Conservation (phyloP, 2,329 filamentous ascomycete species). For the Harringtonia aguacate region DNA sequence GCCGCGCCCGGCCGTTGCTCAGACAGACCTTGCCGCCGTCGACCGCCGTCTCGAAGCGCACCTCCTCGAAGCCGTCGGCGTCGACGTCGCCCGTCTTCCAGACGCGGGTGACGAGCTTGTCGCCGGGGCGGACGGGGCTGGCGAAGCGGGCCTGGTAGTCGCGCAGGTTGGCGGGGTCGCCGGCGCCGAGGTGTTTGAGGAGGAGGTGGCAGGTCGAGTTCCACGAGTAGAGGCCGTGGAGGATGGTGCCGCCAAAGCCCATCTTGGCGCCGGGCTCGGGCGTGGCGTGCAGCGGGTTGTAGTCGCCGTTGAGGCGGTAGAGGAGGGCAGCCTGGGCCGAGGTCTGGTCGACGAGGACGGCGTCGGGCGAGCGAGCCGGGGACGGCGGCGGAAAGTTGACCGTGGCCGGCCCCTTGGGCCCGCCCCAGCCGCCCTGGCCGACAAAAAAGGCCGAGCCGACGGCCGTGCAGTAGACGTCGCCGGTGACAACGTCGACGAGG, state of each 20-base stretch:
- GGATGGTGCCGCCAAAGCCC: conserved; percentile 83
- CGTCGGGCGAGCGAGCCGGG: conserved; percentile 59
- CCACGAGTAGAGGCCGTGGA: conserved; percentile 84
- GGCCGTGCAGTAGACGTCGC: conserved; percentile 61
- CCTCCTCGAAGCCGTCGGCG: conserved; percentile 70
- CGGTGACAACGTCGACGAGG: conserved; percentile 58
- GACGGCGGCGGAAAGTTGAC: conserved; percentile 68
- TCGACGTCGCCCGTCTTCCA: conserved; percentile 77
- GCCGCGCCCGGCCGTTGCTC: conserved; percentile 74
- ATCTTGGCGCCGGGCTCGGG: conserved; percentile 79
- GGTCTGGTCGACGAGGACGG: conserved; percentile 58
- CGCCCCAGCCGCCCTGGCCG: conserved; percentile 72
- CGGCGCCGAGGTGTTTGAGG: conserved; percentile 61
- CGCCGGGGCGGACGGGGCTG: conserved; percentile 71
- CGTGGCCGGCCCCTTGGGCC: conserved; percentile 77
- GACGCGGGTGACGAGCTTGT: conserved; percentile 70
- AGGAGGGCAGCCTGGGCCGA: conserved; percentile 61
- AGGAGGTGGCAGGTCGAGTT: conserved; percentile 68
- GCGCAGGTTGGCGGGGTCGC: conserved; percentile 70
- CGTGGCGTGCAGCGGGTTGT: conserved; percentile 84
- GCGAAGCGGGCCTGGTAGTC: conserved; percentile 87
- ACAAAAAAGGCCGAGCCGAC: conserved; percentile 69
- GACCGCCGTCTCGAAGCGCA: conserved; percentile 69
- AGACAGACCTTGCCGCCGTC: conserved; percentile 75
- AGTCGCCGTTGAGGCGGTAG: conserved; percentile 84